Percentiles rank a stretch among this genome's conserved stretches.
phyloP scores from a whole-genome alignment of 805 yeast genomes.

The Barnettozyma wickerhamii region DNA sequence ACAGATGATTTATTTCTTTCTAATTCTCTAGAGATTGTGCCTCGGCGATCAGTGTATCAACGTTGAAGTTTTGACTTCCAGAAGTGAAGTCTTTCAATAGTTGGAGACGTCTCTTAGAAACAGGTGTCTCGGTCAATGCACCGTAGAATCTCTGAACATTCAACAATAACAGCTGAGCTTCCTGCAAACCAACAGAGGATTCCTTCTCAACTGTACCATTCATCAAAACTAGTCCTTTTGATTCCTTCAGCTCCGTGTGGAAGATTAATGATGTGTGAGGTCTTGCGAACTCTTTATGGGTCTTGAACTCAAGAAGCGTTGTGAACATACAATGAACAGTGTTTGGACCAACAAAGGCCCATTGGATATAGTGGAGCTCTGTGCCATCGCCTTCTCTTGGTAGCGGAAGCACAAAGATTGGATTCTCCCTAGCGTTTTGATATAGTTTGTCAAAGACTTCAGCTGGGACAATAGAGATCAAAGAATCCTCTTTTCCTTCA shows the following conservation, averaged over 20 bases:
- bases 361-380: slow-evolving; percentile 91
- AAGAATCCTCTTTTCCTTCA: slow-evolving; percentile 48
- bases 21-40: slow-evolving; percentile 63
- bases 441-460: slow-evolving; percentile 60
- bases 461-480: slow-evolving; percentile 61
- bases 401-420: slow-evolving; percentile 85
- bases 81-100: slow-evolving; percentile 64
- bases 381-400: slow-evolving; percentile 56
- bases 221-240: slow-evolving; percentile 70
- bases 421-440: slow-evolving; percentile 64
- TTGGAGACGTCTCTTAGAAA: slow-evolving; percentile 45
- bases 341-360: slow-evolving; percentile 81
- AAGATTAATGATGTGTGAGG: slow-evolving; percentile 91
- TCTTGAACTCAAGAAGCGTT: slow-evolving; percentile 84
- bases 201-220: slow-evolving; percentile 80
- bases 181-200: slow-evolving; percentile 59
- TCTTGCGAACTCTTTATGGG: slow-evolving; percentile 86
- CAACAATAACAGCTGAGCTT: slow-evolving; percentile 72
- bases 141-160: slow-evolving; percentile 84
- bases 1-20: background rate
- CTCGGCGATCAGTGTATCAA: slow-evolving; percentile 64
- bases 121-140: slow-evolving; percentile 44
- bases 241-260: slow-evolving; percentile 67
- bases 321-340: slow-evolving; percentile 91
- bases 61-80: slow-evolving; percentile 62